Evolutionary conservation across 163 green algal species (phyloP).

Genomic region (Chlamydomonas reinhardtii): DNA sequence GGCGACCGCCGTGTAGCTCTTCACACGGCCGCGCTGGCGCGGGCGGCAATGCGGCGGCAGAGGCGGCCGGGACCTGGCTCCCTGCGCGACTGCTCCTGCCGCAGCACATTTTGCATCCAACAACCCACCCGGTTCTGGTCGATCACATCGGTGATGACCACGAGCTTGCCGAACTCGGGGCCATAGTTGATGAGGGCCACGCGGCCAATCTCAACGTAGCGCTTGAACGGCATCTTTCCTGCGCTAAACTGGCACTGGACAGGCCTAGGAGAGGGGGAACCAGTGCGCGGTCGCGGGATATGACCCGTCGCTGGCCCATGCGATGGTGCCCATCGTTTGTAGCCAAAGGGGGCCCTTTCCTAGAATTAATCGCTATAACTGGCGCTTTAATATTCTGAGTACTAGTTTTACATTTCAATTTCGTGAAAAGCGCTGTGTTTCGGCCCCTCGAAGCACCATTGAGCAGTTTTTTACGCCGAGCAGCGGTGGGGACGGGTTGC

Average conservation of each 20-base stretch:
- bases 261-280: too few species aligned
- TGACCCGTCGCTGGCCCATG: too few species aligned
- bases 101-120: background rate
- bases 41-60: slow-evolving; percentile 44
- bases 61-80: background rate
- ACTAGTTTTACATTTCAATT: too few species aligned
- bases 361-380: too few species aligned
- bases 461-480: too few species aligned
- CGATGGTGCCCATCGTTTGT: too few species aligned
- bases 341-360: too few species aligned
- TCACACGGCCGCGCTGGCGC: background rate
- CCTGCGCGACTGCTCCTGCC: background rate
- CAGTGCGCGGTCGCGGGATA: too few species aligned
- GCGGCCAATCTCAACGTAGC: slow-evolving; percentile 96
- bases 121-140: slow-evolving; percentile 94
- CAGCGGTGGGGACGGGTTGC: too few species aligned
- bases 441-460: too few species aligned
- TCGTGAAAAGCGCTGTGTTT: too few species aligned
- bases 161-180: slow-evolving; percentile 94
- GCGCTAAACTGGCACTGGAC: background rate
- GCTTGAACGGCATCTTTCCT: slow-evolving; percentile 88
- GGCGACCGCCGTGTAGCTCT: background rate
- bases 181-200: slow-evolving; percentile 96
- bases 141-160: slow-evolving; percentile 97
- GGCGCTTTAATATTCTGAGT: too few species aligned